phyloP scores from a whole-genome alignment of 2,329 filamentous ascomycete species.

The Stachybotrys echinatus region DNA sequence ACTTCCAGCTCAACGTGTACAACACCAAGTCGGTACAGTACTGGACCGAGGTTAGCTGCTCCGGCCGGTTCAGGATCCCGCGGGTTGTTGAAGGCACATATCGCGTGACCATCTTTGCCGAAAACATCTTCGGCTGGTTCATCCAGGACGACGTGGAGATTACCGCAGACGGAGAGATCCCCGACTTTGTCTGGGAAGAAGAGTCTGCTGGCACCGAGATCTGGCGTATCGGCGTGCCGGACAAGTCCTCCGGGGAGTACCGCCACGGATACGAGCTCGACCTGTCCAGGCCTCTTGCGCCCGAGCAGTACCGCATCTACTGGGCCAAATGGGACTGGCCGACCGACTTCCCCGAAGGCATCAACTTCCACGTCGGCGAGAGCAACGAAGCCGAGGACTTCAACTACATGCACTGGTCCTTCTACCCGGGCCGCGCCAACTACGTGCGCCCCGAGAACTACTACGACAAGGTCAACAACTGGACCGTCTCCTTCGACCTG shows the following conservation, averaged over 20 bases:
- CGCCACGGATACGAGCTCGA: conserved; percentile 48
- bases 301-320: conserved; percentile 52
- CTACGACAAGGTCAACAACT: conserved; percentile 47
- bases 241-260: conserved; percentile 55
- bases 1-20: conserved; percentile 33
- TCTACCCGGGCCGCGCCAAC: conserved; percentile 50
- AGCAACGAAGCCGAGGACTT: conserved; percentile 41
- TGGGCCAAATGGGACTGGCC: conserved; percentile 54
- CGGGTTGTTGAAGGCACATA: conserved; percentile 11
- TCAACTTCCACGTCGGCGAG: conserved; percentile 49
- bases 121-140: conserved; percentile 11
- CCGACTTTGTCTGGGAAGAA: conserved; percentile 7
- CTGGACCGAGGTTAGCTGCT: conserved; percentile 45
- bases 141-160: conserved; percentile 34
- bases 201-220: conserved; percentile 9
- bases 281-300: conserved; percentile 39
- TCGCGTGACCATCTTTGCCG: conserved; percentile 11
- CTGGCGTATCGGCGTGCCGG: conserved; percentile 19
- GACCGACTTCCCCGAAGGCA: conserved; percentile 50
- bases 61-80: conserved; percentile 25
- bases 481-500: conserved; percentile 49
- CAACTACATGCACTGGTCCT: conserved; percentile 61
- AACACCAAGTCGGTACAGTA: conserved; percentile 52
- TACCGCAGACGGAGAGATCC: conserved; percentile 1
- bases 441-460: conserved; percentile 33